Conservation (phyloP, 495 filamentous ascomycete species). For the Pyronema domesticum region DNA sequence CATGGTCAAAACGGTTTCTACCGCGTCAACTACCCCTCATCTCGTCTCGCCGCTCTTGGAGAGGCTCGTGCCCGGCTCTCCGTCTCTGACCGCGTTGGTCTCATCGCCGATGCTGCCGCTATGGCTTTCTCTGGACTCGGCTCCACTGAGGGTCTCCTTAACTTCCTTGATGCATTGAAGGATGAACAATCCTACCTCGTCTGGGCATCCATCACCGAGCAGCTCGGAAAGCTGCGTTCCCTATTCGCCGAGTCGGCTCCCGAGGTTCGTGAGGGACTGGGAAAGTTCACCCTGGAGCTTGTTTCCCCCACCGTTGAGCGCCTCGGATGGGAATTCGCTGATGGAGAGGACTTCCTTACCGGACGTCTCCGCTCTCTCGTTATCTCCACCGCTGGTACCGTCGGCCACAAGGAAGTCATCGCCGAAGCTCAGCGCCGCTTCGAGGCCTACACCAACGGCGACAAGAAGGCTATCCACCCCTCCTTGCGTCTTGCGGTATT, state of each 20-base stretch:
- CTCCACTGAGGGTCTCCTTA: conserved; percentile 57
- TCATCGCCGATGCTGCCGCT: conserved; percentile 81
- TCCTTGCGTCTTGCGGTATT: conserved; percentile 66
- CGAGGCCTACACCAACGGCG: conserved; percentile 49
- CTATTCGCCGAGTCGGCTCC: conserved; percentile 43
- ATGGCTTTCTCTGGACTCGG: conserved; percentile 74
- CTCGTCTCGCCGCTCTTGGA: conserved; percentile 60
- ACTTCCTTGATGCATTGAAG: conserved; percentile 62
- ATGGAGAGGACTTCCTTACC: conserved; percentile 63
- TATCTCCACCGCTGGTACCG: conserved; percentile 52
- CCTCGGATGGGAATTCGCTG: conserved; percentile 66
- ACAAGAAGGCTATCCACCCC: conserved; percentile 53
- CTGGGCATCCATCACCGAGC: conserved; percentile 65
- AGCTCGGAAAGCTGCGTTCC: conserved; percentile 45
- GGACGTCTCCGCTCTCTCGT: conserved; percentile 65
- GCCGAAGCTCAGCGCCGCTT: conserved; percentile 59
- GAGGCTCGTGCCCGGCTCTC: conserved; percentile 52
- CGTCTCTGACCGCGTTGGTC: conserved; percentile 75
- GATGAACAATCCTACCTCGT: conserved; percentile 71
- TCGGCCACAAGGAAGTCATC: conserved; percentile 49
- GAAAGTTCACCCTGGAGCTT: conserved; percentile 54
- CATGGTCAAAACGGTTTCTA: conserved; percentile 78
- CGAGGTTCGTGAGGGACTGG: conserved; percentile 41
- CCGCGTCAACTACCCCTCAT: conserved; percentile 73
- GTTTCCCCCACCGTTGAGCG: conserved; percentile 51